Conservation (phyloP, 1,284 basidiomycete species). For the Xerocomus amazonicus region DNA sequence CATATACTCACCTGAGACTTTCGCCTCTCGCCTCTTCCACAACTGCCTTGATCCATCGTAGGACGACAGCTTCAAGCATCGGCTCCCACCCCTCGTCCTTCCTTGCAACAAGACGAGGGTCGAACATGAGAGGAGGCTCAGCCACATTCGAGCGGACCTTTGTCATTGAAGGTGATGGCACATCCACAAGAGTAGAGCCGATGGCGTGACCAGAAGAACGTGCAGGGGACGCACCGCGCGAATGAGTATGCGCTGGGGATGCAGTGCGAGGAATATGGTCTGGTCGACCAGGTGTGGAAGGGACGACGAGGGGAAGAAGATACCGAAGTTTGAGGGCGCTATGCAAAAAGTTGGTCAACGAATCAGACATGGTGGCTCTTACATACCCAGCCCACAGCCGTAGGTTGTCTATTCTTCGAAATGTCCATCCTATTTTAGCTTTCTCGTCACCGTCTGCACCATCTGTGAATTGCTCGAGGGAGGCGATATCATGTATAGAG, state of each 20-base stretch:
- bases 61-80: constrained; percentile 64
- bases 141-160: constrained; percentile 23
- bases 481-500: constrained; percentile 74
- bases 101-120: constrained; percentile 68
- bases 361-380: neutral
- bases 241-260: constrained; percentile 18
- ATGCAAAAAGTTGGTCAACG: constrained; percentile 7
- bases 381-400: constrained; percentile 78
- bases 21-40: constrained; percentile 61
- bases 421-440: constrained; percentile 65
- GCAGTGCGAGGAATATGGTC: constrained; percentile 27
- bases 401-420: constrained; percentile 78
- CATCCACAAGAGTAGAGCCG: constrained; percentile 2
- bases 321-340: constrained; percentile 83
- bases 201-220: constrained; percentile 14
- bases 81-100: constrained; percentile 75
- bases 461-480: constrained; percentile 48
- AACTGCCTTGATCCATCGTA: constrained; percentile 66
- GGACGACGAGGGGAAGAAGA: constrained; percentile 61
- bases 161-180: constrained; percentile 10
- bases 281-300: constrained; percentile 36
- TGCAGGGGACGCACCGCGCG: constrained; percentile 27
- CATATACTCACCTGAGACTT: constrained; percentile 24
- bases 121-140: constrained; percentile 50
- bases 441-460: constrained; percentile 37